phyloP scores from a whole-genome alignment of 2,329 filamentous ascomycete genomes.

The Neopestalotiopsis rosae region DNA sequence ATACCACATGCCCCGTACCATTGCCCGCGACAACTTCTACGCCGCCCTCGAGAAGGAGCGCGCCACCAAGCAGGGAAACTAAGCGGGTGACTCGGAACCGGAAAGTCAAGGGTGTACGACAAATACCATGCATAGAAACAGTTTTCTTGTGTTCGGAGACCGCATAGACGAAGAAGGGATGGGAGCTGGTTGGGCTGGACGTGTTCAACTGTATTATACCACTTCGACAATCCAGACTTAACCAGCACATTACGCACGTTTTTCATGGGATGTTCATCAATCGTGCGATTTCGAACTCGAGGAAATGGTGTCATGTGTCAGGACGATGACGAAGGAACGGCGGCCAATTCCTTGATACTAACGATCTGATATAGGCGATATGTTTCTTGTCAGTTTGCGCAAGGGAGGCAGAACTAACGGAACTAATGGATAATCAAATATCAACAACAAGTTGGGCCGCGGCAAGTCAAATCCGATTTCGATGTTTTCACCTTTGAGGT shows the following conservation, averaged over 20 bases:
- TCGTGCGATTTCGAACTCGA: background rate
- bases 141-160: conserved; percentile 17
- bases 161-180: conserved; percentile 14
- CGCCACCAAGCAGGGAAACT: conserved; percentile 40
- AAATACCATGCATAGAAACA: conserved; percentile 16
- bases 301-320: background rate
- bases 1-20: conserved; percentile 65
- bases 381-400: background rate
- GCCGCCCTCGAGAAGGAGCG: conserved; percentile 63
- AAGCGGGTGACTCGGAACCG: conserved; percentile 10
- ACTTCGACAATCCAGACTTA: conserved; percentile 21
- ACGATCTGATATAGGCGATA: background rate
- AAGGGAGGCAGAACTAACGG: background rate
- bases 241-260: conserved; percentile 12
- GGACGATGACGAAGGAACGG: background rate
- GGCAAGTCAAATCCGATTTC: background rate
- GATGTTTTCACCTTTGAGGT: background rate
- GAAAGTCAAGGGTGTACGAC: background rate
- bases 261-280: background rate
- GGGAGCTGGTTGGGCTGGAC: conserved; percentile 15
- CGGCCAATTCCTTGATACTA: background rate
- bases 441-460: background rate
- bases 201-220: conserved; percentile 20
- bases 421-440: background rate
- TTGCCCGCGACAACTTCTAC: conserved; percentile 64